Evolutionary conservation across 1,284 basidiomycete species (phyloP).

Genomic region (Trametes polyzona): DNA sequence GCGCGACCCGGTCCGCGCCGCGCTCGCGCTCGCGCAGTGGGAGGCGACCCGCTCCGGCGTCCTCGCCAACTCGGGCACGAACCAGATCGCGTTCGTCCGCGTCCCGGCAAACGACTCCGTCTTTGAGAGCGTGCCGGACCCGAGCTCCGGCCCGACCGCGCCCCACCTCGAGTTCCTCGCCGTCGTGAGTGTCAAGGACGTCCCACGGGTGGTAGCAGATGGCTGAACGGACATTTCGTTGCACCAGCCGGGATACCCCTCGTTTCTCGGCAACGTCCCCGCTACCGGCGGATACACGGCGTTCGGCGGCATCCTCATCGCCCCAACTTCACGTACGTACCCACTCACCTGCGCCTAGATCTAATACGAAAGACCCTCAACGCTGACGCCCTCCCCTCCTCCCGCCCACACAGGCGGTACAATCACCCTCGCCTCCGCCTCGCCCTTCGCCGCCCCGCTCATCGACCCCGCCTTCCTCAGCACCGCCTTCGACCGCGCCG

Average conservation of each 20-base stretch:
- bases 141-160: conserved; percentile 21
- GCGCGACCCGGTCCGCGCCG: conserved; percentile 27
- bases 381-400: not conserved
- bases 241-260: conserved; percentile 9
- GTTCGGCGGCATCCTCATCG: conserved; percentile 32
- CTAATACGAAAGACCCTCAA: too few species aligned
- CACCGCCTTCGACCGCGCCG: conserved; percentile 22
- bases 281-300: conserved; percentile 36
- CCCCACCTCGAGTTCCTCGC: conserved; percentile 25
- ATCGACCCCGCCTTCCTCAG: conserved; percentile 30
- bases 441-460: conserved; percentile 28
- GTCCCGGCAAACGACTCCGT: conserved; percentile 22
- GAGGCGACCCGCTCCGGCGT: conserved; percentile 26
- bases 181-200: conserved; percentile 21
- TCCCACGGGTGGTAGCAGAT: too few species aligned
- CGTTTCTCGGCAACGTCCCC: conserved; percentile 17
- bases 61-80: conserved; percentile 26
- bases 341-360: not conserved
- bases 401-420: conserved; percentile 24
- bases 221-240: too few species aligned
- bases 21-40: conserved; percentile 28
- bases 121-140: conserved; percentile 14
- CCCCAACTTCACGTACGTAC: conserved; percentile 41
- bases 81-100: conserved; percentile 32
- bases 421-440: conserved; percentile 27